These are phyloP conservation scores for Leccinum huronense DNA, from an alignment of 1,284 basidiomycete genomes.

Conservation along the genomic window DNA sequence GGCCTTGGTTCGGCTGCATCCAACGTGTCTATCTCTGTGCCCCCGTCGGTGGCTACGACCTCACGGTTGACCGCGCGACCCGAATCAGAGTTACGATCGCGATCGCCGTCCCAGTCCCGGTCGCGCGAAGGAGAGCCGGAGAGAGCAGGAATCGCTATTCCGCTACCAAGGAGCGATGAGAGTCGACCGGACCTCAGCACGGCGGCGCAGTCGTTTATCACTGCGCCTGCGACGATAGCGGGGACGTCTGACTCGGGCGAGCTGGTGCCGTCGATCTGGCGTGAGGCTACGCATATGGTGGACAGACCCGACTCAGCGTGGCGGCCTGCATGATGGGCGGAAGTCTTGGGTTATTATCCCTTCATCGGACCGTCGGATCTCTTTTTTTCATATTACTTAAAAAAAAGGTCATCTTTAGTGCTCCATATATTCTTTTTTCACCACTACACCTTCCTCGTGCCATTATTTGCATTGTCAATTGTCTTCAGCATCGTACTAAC, in stretches of 20 bases:
- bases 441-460: background rate
- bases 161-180: conserved; percentile 21
- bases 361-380: conserved; percentile 19
- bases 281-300: conserved; percentile 41
- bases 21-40: conserved; percentile 22
- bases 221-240: conserved; percentile 55
- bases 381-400: background rate
- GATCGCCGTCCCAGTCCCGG: conserved; percentile 6
- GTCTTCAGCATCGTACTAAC: conserved; percentile 24
- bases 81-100: background rate
- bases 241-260: conserved; percentile 44
- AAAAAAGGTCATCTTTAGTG: background rate
- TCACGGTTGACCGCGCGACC: conserved; percentile 24
- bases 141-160: conserved; percentile 23
- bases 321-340: conserved; percentile 25
- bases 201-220: conserved; percentile 64
- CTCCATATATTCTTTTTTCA: background rate
- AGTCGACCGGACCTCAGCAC: conserved; percentile 64
- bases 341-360: conserved; percentile 20
- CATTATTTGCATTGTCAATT: conserved; percentile 15
- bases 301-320: conserved; percentile 33
- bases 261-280: conserved; percentile 37
- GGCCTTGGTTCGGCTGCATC: conserved; percentile 20
- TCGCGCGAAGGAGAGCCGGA: conserved; percentile 14
- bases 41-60: conserved; percentile 29